These are phyloP conservation scores for Akebia trifoliata DNA, from an alignment of 164 flowering plant species.

Conservation along the genomic window DNA sequence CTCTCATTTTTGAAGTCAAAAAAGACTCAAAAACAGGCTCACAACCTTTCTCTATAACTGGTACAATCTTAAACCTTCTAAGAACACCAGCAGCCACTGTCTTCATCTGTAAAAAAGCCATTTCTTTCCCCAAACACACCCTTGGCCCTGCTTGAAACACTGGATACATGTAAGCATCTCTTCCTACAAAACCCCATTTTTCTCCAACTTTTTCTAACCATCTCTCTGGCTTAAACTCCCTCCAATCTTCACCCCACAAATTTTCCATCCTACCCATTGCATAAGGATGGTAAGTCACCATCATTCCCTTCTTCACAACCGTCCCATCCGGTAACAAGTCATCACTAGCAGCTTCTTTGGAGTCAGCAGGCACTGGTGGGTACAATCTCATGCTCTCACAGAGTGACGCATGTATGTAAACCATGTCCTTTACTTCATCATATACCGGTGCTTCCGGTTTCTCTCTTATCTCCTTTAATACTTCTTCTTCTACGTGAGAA, in stretches of 20 bases:
- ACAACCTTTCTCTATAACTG: conserved; percentile 7
- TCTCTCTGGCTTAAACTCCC: conserved; percentile 40
- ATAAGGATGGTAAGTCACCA: conserved; percentile 37
- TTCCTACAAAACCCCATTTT: conserved; percentile 26
- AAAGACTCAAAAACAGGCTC: conserved; percentile 15
- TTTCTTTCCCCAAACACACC: conserved; percentile 33
- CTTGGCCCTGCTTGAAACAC: conserved; percentile 37
- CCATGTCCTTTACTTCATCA: conserved; percentile 40
- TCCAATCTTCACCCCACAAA: conserved; percentile 47
- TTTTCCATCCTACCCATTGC: conserved; percentile 52
- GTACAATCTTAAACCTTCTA: conserved; percentile 20
- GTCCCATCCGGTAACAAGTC: conserved; percentile 59
- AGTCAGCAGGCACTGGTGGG: conserved; percentile 43
- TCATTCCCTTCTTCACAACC: conserved; percentile 37
- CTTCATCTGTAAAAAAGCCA: conserved; percentile 26
- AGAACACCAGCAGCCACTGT: conserved; percentile 14
- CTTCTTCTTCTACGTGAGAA: conserved; percentile 18
- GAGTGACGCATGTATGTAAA: conserved; percentile 40
- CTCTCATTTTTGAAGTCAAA: conserved; percentile 27
- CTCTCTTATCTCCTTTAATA: conserved; percentile 22
- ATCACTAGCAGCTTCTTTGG: conserved; percentile 33
- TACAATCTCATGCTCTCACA: conserved; percentile 54
- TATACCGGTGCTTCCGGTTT: conserved; percentile 10
- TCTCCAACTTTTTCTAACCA: conserved; percentile 31
- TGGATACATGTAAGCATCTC: conserved; percentile 29